A percentile compares a stretch with the other conserved stretches of the same genome.
phyloP scores from a whole-genome alignment of 345 rosid species.

The Citropsis articulata region DNA sequence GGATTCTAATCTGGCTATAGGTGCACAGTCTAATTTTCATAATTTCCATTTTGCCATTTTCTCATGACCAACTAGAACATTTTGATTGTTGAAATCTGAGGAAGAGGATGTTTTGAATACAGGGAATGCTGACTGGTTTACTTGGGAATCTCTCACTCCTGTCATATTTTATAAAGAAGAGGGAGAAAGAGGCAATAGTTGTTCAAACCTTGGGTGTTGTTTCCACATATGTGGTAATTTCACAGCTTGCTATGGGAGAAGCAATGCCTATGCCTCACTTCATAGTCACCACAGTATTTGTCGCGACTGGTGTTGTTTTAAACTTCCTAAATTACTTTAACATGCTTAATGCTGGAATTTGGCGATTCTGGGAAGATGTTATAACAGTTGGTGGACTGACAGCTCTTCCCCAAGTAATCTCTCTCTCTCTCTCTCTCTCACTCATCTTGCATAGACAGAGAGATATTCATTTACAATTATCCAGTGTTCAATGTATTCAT shows the following conservation, averaged over 20 bases:
- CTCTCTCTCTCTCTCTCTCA: slow-evolving; percentile 17
- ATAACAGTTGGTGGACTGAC: slow-evolving; percentile 72
- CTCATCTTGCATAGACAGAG: neutral
- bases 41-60: neutral
- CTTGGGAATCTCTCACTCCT: slow-evolving; percentile 84
- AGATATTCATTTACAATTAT: neutral
- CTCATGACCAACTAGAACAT: neutral
- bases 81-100: neutral
- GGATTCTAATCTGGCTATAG: no score
- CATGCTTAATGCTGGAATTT: slow-evolving; percentile 44
- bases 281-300: slow-evolving; percentile 48
- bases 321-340: slow-evolving; percentile 55
- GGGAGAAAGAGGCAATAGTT: slow-evolving; percentile 66
- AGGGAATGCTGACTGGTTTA: slow-evolving; percentile 90
- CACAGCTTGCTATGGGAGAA: slow-evolving; percentile 79
- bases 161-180: slow-evolving; percentile 80
- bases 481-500: neutral
- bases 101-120: slow-evolving; percentile 28
- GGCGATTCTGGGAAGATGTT: slow-evolving; percentile 88
- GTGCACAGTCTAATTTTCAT: neutral
- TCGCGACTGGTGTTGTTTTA: slow-evolving; percentile 56
- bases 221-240: slow-evolving; percentile 50
- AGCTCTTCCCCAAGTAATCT: slow-evolving; percentile 72
- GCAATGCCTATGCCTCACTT: slow-evolving; percentile 77
- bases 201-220: slow-evolving; percentile 84